These are phyloP conservation scores for Xylaria sp. DNA, from an alignment of 2,329 filamentous ascomycete genomes.

Conservation along the genomic window DNA sequence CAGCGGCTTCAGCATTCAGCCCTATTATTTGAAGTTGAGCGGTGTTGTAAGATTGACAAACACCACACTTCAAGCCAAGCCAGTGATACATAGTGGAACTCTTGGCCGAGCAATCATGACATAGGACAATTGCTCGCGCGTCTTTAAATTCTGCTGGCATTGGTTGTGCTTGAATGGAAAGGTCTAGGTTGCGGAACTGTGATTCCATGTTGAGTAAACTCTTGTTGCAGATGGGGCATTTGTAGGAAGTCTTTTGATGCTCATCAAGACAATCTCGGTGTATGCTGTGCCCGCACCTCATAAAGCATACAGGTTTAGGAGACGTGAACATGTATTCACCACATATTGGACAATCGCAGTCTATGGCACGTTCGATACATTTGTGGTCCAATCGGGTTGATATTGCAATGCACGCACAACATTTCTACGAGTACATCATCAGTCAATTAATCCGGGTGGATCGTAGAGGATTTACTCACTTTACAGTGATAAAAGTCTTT, in stretches of 20 bases:
- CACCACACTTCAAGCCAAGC: constrained; percentile 88
- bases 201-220: constrained; percentile 98
- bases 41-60: constrained; percentile 77
- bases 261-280: constrained; percentile 89
- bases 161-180: constrained; percentile 86
- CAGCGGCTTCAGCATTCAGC: constrained; percentile 44
- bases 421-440: constrained; percentile 66
- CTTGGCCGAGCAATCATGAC: constrained; percentile 93
- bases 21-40: constrained; percentile 72
- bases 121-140: constrained; percentile 84
- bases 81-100: constrained; percentile 92
- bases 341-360: constrained; percentile 97
- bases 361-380: constrained; percentile 92
- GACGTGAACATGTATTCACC: constrained; percentile 97
- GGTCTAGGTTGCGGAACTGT: constrained; percentile 90
- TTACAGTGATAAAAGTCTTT: constrained; percentile 99
- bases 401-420: constrained; percentile 93
- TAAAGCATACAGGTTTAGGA: constrained; percentile 86
- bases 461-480: constrained; percentile 58
- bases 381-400: constrained; percentile 85
- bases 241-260: constrained; percentile 90
- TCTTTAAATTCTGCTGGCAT: constrained; percentile 88
- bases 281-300: constrained; percentile 96
- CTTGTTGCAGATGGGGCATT: constrained; percentile 95
- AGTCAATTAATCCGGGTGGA: constrained; percentile 4